phyloP scores from a whole-genome alignment of 805 yeast species.

The Barnettozyma sucrosica region DNA sequence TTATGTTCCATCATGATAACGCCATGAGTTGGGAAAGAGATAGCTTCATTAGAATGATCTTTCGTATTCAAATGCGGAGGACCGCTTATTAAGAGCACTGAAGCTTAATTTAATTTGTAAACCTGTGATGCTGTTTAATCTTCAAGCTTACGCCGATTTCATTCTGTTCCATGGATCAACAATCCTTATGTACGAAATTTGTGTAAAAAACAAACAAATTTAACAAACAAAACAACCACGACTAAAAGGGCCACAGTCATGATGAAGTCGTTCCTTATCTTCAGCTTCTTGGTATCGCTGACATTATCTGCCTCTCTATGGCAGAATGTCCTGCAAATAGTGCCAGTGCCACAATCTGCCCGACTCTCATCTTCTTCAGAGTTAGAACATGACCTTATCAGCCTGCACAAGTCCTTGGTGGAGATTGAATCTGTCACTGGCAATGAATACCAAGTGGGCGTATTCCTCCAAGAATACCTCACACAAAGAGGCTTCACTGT shows the following conservation, averaged over 20 bases:
- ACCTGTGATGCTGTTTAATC: too few relatives aligned
- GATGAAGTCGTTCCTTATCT: not conserved
- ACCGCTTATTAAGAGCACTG: too few relatives aligned
- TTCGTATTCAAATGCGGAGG: too few relatives aligned
- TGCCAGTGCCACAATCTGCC: not conserved
- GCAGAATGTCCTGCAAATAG: slow-evolving; percentile 2
- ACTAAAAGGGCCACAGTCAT: not conserved
- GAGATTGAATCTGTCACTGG: slow-evolving; percentile 23
- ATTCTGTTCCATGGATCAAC: too few relatives aligned
- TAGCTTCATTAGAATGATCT: too few relatives aligned
- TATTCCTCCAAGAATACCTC: slow-evolving; percentile 15
- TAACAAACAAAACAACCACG: not conserved
- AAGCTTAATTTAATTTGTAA: too few relatives aligned
- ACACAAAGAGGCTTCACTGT: slow-evolving; percentile 42
- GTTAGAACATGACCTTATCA: slow-evolving; percentile 19
- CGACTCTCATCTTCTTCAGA: not conserved
- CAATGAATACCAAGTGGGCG: slow-evolving; percentile 17
- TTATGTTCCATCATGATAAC: slow-evolving; percentile 6
- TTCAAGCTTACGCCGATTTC: too few relatives aligned
- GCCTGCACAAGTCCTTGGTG: slow-evolving; percentile 23
- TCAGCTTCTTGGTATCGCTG: not conserved
- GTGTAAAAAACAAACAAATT: not conserved
- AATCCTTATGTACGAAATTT: too few relatives aligned
- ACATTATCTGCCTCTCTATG: slow-evolving; percentile 2
- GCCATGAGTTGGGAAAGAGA: not conserved